Base-by-base conservation (phyloP, 257 asterid species). In the Mitragyna speciosa region DNA sequence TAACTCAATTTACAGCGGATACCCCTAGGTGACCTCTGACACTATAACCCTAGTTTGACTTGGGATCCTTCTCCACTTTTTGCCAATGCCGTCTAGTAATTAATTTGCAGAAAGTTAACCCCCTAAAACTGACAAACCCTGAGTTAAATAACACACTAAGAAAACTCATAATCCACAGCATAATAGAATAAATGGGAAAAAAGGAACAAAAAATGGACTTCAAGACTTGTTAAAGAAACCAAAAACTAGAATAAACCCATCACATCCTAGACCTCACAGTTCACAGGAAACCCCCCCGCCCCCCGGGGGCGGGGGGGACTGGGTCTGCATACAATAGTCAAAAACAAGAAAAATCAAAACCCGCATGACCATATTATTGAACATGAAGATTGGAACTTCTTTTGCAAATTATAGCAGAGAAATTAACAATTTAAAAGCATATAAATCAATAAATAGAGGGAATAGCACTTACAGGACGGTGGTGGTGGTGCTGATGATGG, bases 401-500 rank as follows among this genome's bases (percentile, higher is more conserved):
- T 33, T 22, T 11, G 12, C 1, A 83, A 58, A 48, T 24, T 12
- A 76, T 7, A 59, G 24, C 24, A 16, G 2, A 49, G 17, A 75
- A 24, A 66, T n/a, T 22, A 71, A 48, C 41, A 78, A 28, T n/a
- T 15, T 14, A 4, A 26, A 70, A 33, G 4, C 22, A 66, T 15
- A 69, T n/a, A 54, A n/a, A 71, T 31, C 43, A 2, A 76, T 39
- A 63, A 58, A 54, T 12, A 73, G 56, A n/a, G 12, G 30, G 31
- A 17, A 52, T 20, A 45, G 8, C 0, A 76, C 78, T 84, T 85
- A 93, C 98, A 76, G 85, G 85, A 51, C 87, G 68, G 65, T 88
- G 39, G 39, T 36, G 39, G 39, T 36, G 39, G 4, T 36, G 39
- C 2, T 2, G 39, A 36, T 2, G 39, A 36, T 4, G 73, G 11